Evolutionary conservation across 768 basidiomycete species (phyloP).

Genomic region (Postia placenta): DNA sequence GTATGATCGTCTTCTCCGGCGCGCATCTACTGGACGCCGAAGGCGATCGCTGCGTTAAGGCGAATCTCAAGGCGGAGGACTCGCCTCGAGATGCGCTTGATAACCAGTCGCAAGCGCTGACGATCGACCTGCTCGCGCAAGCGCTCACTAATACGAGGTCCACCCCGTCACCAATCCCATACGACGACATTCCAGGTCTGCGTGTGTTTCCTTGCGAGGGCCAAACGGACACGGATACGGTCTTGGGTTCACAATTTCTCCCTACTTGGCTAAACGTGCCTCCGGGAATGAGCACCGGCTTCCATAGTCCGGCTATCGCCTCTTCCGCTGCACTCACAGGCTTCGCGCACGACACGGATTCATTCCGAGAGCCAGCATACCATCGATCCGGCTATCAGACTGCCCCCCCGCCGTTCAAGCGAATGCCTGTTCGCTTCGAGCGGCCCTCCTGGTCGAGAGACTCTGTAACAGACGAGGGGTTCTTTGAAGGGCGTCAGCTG

Average conservation of each 20-base stretch:
- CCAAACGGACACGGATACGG: slow-evolving; percentile 15
- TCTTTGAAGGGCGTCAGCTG: slow-evolving; percentile 21
- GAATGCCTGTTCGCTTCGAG: background rate
- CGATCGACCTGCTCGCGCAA: slow-evolving; percentile 18
- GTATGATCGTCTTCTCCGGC: slow-evolving; percentile 51
- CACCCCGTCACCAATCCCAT: background rate
- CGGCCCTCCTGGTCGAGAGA: background rate
- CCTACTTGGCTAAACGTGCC: slow-evolving; percentile 8
- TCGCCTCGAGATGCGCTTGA: slow-evolving; percentile 20
- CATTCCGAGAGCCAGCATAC: background rate
- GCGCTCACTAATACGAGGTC: slow-evolving; percentile 4
- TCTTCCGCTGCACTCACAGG: slow-evolving; percentile 8
- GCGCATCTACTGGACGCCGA: slow-evolving; percentile 35
- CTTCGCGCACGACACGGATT: background rate
- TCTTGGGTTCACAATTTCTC: slow-evolving; percentile 15
- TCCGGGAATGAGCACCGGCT: slow-evolving; percentile 6
- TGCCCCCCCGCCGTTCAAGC: background rate
- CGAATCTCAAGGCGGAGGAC: slow-evolving; percentile 5
- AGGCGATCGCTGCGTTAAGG: slow-evolving; percentile 1
- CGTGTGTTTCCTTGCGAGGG: slow-evolving; percentile 17
- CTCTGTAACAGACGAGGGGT: slow-evolving; percentile 19
- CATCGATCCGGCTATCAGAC: background rate
- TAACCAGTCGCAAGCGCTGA: slow-evolving; percentile 20
- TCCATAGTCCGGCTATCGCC: slow-evolving; percentile 14
- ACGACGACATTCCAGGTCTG: slow-evolving; percentile 3